These are phyloP conservation scores for Scutellaria baicalensis DNA, from an alignment of 257 asterid species.

Conservation along the genomic window DNA sequence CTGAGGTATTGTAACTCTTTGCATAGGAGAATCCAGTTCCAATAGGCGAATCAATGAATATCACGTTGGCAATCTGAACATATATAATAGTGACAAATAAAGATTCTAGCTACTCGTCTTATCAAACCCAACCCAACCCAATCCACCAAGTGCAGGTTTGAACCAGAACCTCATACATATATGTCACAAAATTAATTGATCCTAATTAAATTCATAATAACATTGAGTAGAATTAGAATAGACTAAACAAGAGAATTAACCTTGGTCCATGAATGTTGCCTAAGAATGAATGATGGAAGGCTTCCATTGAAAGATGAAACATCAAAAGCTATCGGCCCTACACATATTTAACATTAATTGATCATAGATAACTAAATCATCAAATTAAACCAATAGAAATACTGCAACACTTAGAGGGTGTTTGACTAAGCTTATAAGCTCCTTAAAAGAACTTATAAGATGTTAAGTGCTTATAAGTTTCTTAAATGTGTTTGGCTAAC, in stretches of 20 bases:
- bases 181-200: not conserved
- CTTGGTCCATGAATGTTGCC: slow-evolving; percentile 14
- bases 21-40: slow-evolving; percentile 17
- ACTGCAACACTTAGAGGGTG: no score
- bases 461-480: no score
- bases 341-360: no score
- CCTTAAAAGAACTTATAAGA: no score
- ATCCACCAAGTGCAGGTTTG: not conserved
- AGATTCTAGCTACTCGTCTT: not conserved
- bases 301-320: slow-evolving; percentile 1
- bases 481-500: no score
- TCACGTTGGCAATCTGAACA: not conserved
- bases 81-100: not conserved
- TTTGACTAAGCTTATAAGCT: no score
- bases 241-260: not conserved
- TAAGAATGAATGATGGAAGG: not conserved
- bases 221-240: not conserved
- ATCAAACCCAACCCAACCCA: not conserved
- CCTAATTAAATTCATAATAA: not conserved
- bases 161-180: not conserved
- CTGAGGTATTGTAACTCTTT: not conserved
- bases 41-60: slow-evolving; percentile 8
- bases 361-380: not conserved
- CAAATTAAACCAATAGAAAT: not conserved
- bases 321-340: slow-evolving; percentile 13